Base-by-base conservation (phyloP, 139 green algal genomes). In the Marvania coccoides region DNA sequence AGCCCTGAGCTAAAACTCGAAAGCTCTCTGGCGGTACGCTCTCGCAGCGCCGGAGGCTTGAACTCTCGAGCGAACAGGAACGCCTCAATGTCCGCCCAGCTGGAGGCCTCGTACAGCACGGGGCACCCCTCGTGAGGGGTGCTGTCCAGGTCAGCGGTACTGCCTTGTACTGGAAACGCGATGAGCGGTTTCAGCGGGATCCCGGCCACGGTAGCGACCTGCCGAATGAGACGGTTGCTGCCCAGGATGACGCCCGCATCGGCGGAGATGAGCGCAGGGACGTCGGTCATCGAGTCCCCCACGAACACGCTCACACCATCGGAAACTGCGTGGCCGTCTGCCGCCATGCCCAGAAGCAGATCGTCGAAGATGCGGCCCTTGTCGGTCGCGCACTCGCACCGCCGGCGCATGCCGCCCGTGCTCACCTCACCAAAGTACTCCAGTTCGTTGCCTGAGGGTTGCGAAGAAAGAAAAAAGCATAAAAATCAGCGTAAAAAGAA, bases 161-260 rank as follows among this genome's bases (percentile, higher is more conserved):
- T 47, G 1, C 33, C n/a, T 5, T 64, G 62, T 28, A 77, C n/a
- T 2, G 67, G 72, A 7, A 36, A 61, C n/a, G 69, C 30, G 7
- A 64, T 24, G 36, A 86, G 69, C 1, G 71, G 62, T 23, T 35
- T n/a, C 5, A 83, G 23, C 2, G 54, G 38, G 0, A 84, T 55
- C 37, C 73, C 76, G 29, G 47, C 67, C 6, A 58, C 63, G 15
- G 61, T 65, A 7, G 70, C 69, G 23, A 84, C 73, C 36, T 61
- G 69, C 2, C 76, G 75, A 26, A 93, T 72, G 26, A 73, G 38
- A 13, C 48, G 37, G 60, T 85, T 88, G 29, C 34, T 10, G 7
- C 83, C 86, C 7, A 95, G 56, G 28, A 94, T 61, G 40, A 95
- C 84, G 37, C 87, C 88, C 9, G 85, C 63, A 54, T 92, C 83